phyloP scores from a whole-genome alignment of 2,329 filamentous ascomycete genomes.

The Neodidymelliopsis sp. region DNA sequence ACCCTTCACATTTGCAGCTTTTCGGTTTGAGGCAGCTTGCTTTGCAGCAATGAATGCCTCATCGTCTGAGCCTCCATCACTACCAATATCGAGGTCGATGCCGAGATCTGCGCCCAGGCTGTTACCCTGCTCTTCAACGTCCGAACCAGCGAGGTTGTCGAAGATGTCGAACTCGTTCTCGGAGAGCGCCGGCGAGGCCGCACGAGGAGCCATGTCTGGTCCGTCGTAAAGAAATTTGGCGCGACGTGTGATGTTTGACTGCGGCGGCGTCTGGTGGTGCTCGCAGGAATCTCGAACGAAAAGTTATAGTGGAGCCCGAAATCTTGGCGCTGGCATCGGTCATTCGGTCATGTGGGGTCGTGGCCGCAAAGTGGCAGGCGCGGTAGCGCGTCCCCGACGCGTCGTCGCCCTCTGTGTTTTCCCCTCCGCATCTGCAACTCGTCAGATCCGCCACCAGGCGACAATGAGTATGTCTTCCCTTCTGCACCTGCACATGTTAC shows the following conservation, averaged over 20 bases:
- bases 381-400: constrained; percentile 38
- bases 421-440: constrained; percentile 15
- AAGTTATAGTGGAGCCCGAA: constrained; percentile 34
- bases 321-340: constrained; percentile 33
- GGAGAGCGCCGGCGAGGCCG: constrained; percentile 80
- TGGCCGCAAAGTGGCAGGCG: constrained; percentile 20
- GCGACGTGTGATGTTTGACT: constrained; percentile 21
- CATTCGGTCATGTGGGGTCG: constrained; percentile 32
- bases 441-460: constrained; percentile 16
- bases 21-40: constrained; percentile 87
- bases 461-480: constrained; percentile 17
- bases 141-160: constrained; percentile 73
- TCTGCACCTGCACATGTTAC: constrained; percentile 28
- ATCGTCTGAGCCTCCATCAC: constrained; percentile 69
- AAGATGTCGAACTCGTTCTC: constrained; percentile 94
- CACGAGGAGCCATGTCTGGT: constrained; percentile 72
- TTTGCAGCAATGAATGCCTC: constrained; percentile 89
- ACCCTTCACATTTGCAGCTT: constrained; percentile 78
- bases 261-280: constrained; percentile 10
- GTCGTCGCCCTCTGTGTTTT: constrained; percentile 18
- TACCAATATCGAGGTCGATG: constrained; percentile 52
- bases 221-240: constrained; percentile 1
- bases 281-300: constrained; percentile 9
- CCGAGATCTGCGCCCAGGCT: constrained; percentile 46
- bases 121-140: constrained; percentile 56